Percentiles rank a stretch among this genome's conserved stretches.
phyloP scores from a whole-genome alignment of 306 rosid genomes.

The Trichosanthes truncata region DNA sequence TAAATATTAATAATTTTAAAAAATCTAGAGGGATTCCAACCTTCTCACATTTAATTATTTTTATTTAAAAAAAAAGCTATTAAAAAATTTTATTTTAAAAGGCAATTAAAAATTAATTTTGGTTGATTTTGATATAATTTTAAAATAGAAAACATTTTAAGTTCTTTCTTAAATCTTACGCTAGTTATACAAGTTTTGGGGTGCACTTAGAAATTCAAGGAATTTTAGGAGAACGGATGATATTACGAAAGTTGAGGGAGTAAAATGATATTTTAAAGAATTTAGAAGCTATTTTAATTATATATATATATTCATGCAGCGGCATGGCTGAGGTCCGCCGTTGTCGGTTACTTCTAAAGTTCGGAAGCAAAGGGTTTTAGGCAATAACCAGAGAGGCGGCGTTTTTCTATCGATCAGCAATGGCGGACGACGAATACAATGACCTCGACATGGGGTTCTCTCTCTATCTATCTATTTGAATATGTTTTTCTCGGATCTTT shows the following conservation, averaged over 20 bases:
- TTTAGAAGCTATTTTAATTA: not conserved
- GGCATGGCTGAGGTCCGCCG: not conserved
- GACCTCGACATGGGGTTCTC: constrained; percentile 34
- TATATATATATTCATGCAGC: not conserved
- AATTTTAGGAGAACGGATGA: not conserved
- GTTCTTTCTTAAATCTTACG: not conserved
- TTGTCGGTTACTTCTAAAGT: not conserved
- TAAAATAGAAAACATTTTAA: too few relatives aligned
- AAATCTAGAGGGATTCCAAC: not conserved
- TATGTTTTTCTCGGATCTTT: not conserved
- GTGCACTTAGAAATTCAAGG: not conserved
- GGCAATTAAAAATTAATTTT: too few relatives aligned
- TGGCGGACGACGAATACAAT: constrained; percentile 40
- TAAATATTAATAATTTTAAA: too few relatives aligned
- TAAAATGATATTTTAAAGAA: not conserved
- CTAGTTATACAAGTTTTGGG: not conserved
- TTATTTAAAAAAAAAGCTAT: too few relatives aligned
- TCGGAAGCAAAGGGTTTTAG: not conserved
- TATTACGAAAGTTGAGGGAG: not conserved
- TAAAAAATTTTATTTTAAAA: too few relatives aligned
- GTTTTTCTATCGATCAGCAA: not conserved
- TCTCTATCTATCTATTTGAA: not conserved
- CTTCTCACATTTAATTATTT: not conserved
- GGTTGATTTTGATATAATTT: too few relatives aligned
- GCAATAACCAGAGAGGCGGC: not conserved